A percentile compares a stretch with the other conserved stretches of the same genome.
Evolutionary conservation across 768 basidiomycete species (phyloP).

Genomic region (Pilatotrama ljubarskyi): DNA sequence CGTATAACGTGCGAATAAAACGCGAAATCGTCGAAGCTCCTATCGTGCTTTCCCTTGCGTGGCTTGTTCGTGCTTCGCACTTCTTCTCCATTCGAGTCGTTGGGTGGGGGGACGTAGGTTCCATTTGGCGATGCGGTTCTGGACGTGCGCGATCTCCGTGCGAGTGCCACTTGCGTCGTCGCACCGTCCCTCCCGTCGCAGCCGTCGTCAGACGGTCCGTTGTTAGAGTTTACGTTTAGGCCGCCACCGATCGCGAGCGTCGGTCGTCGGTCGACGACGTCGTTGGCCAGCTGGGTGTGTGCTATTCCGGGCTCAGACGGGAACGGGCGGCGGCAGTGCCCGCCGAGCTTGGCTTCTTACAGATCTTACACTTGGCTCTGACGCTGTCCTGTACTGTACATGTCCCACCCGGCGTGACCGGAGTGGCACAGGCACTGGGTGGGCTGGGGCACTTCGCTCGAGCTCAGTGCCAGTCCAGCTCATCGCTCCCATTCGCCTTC

Average conservation of each 20-base stretch:
- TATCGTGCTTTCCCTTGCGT: not conserved
- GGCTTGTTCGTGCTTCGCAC: too few species aligned
- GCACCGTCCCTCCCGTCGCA: not conserved
- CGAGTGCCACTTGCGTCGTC: conserved; percentile 7
- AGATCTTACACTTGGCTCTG: not conserved
- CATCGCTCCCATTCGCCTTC: too few species aligned
- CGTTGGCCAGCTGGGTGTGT: too few species aligned
- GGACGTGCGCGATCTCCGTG: not conserved
- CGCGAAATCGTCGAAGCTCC: conserved; percentile 1
- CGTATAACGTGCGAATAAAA: conserved; percentile 23
- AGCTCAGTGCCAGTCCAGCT: not conserved
- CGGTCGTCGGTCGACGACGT: not conserved
- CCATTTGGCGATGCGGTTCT: too few species aligned
- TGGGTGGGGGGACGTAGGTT: not conserved
- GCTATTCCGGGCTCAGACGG: too few species aligned
- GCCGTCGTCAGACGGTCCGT: not conserved
- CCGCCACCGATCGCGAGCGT: not conserved
- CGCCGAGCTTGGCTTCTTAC: too few species aligned
- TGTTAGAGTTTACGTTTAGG: not conserved
- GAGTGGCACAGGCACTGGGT: conserved; percentile 10
- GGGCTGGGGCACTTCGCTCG: not conserved
- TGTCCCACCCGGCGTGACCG: conserved; percentile 9
- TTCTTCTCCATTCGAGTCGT: not conserved
- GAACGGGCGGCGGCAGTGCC: too few species aligned
- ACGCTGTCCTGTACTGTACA: not conserved